These are phyloP conservation scores for Xylaria telfairii DNA, from an alignment of 495 filamentous ascomycete genomes.

Conservation along the genomic window DNA sequence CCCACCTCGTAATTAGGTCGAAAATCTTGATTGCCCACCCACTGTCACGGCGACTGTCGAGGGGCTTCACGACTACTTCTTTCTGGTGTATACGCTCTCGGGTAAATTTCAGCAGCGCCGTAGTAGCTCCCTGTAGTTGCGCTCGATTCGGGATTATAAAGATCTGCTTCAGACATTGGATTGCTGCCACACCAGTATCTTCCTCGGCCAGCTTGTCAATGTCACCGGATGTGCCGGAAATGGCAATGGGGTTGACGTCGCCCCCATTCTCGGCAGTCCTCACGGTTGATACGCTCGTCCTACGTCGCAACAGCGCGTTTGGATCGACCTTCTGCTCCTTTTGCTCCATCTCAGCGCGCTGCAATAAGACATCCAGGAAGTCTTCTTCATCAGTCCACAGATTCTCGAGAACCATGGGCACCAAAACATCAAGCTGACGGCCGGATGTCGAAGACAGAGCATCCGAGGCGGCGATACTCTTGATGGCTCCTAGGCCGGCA, in stretches of 20 bases:
- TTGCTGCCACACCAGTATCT: constrained; percentile 80
- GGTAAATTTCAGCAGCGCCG: constrained; percentile 74
- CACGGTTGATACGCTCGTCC: constrained; percentile 81
- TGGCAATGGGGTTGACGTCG: constrained; percentile 70
- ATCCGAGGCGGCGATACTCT: constrained; percentile 77
- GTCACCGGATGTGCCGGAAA: constrained; percentile 77
- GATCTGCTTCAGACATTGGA: constrained; percentile 81
- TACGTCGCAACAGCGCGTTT: constrained; percentile 63
- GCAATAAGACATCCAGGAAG: constrained; percentile 66
- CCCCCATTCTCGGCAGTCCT: constrained; percentile 69
- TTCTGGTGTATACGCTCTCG: constrained; percentile 59
- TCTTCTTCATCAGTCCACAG: constrained; percentile 77
- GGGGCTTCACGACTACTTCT: constrained; percentile 48
- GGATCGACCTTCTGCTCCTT: constrained; percentile 70
- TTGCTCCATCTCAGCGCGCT: constrained; percentile 66
- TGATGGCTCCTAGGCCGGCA: constrained; percentile 79
- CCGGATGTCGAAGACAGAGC: constrained; percentile 74
- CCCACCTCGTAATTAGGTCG: constrained; percentile 78
- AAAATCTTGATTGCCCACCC: constrained; percentile 84
- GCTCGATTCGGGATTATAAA: constrained; percentile 75
- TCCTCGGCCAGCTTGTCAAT: constrained; percentile 86
- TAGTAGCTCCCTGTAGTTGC: constrained; percentile 77
- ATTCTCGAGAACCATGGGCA: constrained; percentile 85
- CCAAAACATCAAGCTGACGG: constrained; percentile 72
- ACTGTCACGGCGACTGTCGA: constrained; percentile 45